Percentiles rank a stretch among this genome's conserved stretches.
phyloP scores from a whole-genome alignment of 805 yeast species.

The Saccharomycopsis oosterbeekiorum region DNA sequence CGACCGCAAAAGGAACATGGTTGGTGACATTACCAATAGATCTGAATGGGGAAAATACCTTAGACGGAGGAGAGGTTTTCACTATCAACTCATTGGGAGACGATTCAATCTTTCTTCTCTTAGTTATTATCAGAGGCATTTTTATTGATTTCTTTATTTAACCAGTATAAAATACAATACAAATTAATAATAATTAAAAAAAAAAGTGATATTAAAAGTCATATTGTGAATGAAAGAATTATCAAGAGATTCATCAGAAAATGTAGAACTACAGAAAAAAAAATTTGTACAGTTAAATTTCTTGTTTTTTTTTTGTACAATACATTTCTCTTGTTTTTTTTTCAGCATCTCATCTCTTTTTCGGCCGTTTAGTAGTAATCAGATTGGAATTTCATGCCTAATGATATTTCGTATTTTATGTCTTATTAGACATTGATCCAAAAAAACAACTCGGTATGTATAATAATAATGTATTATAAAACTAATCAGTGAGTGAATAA shows the following conservation, averaged over 20 bases:
- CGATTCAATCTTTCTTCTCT: background rate
- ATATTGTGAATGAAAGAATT: background rate
- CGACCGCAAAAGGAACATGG: constrained; percentile 74
- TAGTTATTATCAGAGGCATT: background rate
- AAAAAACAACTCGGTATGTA: background rate
- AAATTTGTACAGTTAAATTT: background rate
- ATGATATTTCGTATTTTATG: too few relatives aligned
- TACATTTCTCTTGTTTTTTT: background rate
- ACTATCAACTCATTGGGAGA: background rate
- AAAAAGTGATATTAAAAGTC: background rate
- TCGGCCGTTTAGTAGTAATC: background rate
- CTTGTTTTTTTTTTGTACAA: background rate
- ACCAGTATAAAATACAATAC: background rate
- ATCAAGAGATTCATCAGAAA: background rate
- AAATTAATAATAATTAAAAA: background rate
- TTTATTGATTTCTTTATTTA: background rate
- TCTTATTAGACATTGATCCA: too few relatives aligned
- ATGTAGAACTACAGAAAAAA: background rate
- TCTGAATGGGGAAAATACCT: constrained; percentile 77
- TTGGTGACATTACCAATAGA: constrained; percentile 88
- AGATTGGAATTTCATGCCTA: background rate
- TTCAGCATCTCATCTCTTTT: background rate
- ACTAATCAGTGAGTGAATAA: too few relatives aligned
- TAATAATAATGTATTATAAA: too few relatives aligned
- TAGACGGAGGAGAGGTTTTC: constrained; percentile 28